A percentile compares a stretch with the other conserved stretches of the same genome.
phyloP scores from a whole-genome alignment of 2,329 filamentous ascomycete species.

The Helicocarpus griseus region DNA sequence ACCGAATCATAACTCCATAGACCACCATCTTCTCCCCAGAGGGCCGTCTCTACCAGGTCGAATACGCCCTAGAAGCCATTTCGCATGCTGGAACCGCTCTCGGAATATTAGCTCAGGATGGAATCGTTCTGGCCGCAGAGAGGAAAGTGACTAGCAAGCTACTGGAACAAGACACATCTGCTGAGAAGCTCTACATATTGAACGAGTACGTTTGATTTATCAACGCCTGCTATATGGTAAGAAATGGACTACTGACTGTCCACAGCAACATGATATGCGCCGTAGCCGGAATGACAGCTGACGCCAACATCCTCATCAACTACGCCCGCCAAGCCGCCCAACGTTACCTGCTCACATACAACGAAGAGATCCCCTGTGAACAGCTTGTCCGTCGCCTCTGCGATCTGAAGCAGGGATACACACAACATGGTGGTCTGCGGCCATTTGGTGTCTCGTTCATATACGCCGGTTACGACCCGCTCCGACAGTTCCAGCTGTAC shows the following conservation, averaged over 20 bases:
- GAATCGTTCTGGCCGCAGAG: constrained; percentile 95
- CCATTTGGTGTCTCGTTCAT: constrained; percentile 99
- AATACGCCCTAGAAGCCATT: constrained; percentile 98
- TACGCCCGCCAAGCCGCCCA: constrained; percentile 96
- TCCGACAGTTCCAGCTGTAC: constrained; percentile 96
- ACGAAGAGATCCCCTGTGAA: constrained; percentile 99
- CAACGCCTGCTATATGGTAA: not conserved
- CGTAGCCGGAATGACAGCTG: constrained; percentile 96
- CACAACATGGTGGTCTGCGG: constrained; percentile 94
- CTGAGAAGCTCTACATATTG: constrained; percentile 98
- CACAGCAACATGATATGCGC: constrained; percentile 98
- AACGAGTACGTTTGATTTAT: constrained; percentile 65
- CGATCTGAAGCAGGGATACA: constrained; percentile 98
- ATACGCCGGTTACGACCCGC: constrained; percentile 95
- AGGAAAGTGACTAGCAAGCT: constrained; percentile 99
- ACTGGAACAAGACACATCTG: constrained; percentile 96
- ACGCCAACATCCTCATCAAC: constrained; percentile 99
- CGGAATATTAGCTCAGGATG: constrained; percentile 94
- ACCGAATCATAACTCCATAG: constrained; percentile 38
- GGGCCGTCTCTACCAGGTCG: constrained; percentile 95
- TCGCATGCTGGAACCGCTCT: constrained; percentile 96
- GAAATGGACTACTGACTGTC: not conserved
- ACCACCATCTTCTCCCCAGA: constrained; percentile 99
- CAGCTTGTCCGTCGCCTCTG: constrained; percentile 94
- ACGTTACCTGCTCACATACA: constrained; percentile 96